Conservation (phyloP, 768 basidiomycete genomes). For the Leccinellum albellum region DNA sequence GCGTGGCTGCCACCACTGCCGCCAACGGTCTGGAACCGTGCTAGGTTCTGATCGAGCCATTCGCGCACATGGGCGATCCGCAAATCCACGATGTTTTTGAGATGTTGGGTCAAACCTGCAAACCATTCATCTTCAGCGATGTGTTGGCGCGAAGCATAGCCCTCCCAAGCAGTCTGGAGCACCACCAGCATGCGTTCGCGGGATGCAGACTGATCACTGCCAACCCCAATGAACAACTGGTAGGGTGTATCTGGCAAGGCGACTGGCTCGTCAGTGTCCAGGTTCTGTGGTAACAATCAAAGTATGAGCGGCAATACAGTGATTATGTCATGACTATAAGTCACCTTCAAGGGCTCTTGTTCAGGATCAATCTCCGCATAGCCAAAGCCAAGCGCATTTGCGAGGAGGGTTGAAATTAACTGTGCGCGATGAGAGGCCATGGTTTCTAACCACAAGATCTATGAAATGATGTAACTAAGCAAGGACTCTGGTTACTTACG, state of each 20-base stretch:
- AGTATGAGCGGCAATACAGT: neutral
- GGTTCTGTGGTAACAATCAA: conserved; percentile 35
- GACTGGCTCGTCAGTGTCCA: conserved; percentile 47
- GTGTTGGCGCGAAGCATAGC: conserved; percentile 17
- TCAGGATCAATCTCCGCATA: conserved; percentile 43
- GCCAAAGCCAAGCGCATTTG: conserved; percentile 47
- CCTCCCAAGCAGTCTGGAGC: conserved; percentile 19
- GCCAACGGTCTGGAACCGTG: conserved; percentile 38
- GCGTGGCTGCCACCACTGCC: conserved; percentile 28
- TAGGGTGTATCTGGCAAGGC: conserved; percentile 35
- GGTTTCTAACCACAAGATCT: conserved; percentile 35
- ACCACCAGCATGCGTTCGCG: conserved; percentile 13
- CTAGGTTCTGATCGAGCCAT: conserved; percentile 50
- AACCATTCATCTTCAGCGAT: conserved; percentile 36
- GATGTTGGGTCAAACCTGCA: conserved; percentile 33
- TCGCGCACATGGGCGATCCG: conserved; percentile 45
- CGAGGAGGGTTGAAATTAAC: conserved; percentile 38
- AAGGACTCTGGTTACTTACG: conserved; percentile 32
- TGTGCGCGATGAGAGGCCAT: conserved; percentile 48
- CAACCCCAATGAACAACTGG: conserved; percentile 32
- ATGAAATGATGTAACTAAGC: neutral
- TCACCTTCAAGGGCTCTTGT: conserved; percentile 49
- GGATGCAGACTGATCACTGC: conserved; percentile 11
- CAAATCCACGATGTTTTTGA: conserved; percentile 37
- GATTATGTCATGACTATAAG: neutral